Base-by-base conservation (phyloP, 2,329 filamentous ascomycete genomes). In the Colletotrichum plurivorum region DNA sequence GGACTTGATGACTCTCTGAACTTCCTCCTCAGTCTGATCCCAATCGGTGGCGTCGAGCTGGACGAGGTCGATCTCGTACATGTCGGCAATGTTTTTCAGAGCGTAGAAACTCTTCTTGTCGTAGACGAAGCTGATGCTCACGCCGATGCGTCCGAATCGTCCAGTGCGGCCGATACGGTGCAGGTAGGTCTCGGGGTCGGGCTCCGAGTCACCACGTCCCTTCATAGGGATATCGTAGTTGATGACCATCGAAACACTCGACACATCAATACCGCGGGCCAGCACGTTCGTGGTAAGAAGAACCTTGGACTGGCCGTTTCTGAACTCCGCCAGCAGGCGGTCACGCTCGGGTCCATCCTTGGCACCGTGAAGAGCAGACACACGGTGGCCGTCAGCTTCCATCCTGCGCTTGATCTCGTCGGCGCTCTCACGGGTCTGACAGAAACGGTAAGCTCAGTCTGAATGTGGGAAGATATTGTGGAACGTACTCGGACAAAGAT, bases 241-340 rank as follows among this genome's bases (percentile, higher is more conserved):
- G 85, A 99, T 94, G 62, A 99, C 96, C 92, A 99, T 96, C 10
- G 94, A 97, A 15, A 99, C 96, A 31, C 83, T 97, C 81, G 78
- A 98, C 84, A 90, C 89, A 77, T 99, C 96, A 76, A 99, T 98
- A 78, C 96, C 96, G 77, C 96, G 94, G 9, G 96, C 93, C 67
- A 99, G 88, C 45, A 99, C 95, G 77, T 99, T 99, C 74, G 96
- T 99, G 1, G 96, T 97, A 77, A 99, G 98, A 71, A 99, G 91
- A 9, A 99, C 96, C 84, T 99, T 99, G 76, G 94, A 94, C 68
- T 92, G 88, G 46, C 95, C 95, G 52, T 84, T 88, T 67, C 96
- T 91, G 88, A 99, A 99, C 66, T 93, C 89, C 76, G 95, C 90
- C 70, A 99, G 91, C 70, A 98, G 89, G 1, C 87, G 83, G 76